A percentile compares a stretch with the other conserved stretches of the same genome.
Conservation (phyloP, 768 basidiomycete genomes). For the Phallus indusiatus region DNA sequence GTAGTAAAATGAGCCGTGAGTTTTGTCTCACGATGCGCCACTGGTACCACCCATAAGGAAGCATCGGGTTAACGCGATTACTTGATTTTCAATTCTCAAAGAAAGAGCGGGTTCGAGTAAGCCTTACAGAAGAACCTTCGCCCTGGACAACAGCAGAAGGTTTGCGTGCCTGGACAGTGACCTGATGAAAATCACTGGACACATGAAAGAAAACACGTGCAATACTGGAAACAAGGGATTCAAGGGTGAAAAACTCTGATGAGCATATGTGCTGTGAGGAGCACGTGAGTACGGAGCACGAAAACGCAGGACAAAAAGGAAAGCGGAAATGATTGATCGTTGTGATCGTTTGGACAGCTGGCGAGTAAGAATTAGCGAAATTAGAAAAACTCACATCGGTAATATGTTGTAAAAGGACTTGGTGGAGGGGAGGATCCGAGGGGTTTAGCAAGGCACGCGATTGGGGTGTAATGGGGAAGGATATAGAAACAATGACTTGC, state of each 20-base stretch:
- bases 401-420: constrained; percentile 22
- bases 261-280: constrained; percentile 35
- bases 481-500: constrained; percentile 46
- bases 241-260: constrained; percentile 49
- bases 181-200: constrained; percentile 23
- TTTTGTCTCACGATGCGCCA: no score
- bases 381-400: constrained; percentile 20
- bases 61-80: no score
- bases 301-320: background rate
- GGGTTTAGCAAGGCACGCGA: constrained; percentile 1
- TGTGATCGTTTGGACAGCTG: constrained; percentile 26
- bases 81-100: constrained; percentile 14
- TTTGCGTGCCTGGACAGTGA: constrained; percentile 53
- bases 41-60: no score
- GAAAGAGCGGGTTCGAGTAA: constrained; percentile 33
- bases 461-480: constrained; percentile 26
- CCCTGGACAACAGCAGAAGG: constrained; percentile 66
- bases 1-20: no score
- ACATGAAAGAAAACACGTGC: constrained; percentile 29
- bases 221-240: constrained; percentile 44
- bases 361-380: constrained; percentile 20
- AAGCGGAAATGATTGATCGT: constrained; percentile 11
- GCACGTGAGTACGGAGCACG: background rate
- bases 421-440: constrained; percentile 13
- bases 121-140: constrained; percentile 50